Evolutionary conservation across 2,329 filamentous ascomycete species (phyloP), one percentile per base, ranked within the genome.

Genomic region (Lachnellula hyalina): DNA sequence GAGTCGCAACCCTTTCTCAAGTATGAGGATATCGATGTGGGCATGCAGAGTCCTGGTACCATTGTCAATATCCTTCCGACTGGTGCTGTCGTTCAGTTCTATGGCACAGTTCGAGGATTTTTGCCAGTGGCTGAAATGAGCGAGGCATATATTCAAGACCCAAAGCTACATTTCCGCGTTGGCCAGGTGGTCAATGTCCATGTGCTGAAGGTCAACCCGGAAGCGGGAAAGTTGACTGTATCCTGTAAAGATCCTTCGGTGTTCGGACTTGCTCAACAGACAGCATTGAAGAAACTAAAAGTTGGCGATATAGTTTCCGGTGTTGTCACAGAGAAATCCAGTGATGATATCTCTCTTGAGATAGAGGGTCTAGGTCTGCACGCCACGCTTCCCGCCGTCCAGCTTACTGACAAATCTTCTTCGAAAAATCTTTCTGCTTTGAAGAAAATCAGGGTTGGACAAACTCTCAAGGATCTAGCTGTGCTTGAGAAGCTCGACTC

Each of bases 121-220:
- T 78, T 99, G 52, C 94, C 94, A 2, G 86, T 96, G 0, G 89
- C 89, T 1, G 93, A 99, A 72, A 99, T 99, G 94, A 97, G 94
- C 69, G 94, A 99, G 70, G 91, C 92, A 11, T 96, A 87, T 68
- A 96, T 99, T 66, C 83, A 87, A 62, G 89, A 96, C 66, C 91
- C 94, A 4, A 83, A 82, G 46, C 85, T 95, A 66, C 92, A 97
- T 72, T 99, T 99, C 75, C 85, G 87, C 36, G 74, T 85, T 44
- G 95, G 94, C 0, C 94, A 99, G 70, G 93, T 96, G 1, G 87
- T 99, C 61, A 95, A 84, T 65, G 89, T 96, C 19, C 89, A 93
- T 66, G 84, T 95, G n/a, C 72, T 96, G 35, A 88, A 86, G 49
- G 84, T 96, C 49, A 85, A 96, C 63, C 75, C 84, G 1, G 83